phyloP scores from a whole-genome alignment of 192 early-diverging fungal species.

The Mortierella antarctica region DNA sequence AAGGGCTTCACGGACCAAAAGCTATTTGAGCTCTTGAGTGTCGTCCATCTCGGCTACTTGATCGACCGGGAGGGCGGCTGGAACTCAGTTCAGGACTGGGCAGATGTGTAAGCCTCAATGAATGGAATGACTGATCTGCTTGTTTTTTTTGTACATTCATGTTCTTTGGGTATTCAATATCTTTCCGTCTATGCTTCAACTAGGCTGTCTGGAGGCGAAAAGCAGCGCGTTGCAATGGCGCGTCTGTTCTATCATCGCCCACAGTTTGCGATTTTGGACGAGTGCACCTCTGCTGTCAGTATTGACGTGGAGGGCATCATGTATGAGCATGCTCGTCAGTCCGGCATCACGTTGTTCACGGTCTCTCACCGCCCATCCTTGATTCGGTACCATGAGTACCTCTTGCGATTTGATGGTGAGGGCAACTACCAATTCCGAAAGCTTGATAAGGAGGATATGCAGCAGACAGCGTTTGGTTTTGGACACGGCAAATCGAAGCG shows the following conservation, averaged over 20 bases:
- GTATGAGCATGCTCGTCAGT: conserved; percentile 66
- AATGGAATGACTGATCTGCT: background rate
- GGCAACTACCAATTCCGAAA: conserved; percentile 70
- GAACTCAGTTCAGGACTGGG: conserved; percentile 80
- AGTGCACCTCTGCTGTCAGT: conserved; percentile 84
- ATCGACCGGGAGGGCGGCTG: conserved; percentile 79
- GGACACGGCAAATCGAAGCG: conserved; percentile 64
- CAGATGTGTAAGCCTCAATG: conserved; percentile 66
- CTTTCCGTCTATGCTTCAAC: background rate
- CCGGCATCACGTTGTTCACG: conserved; percentile 72
- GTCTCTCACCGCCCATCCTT: conserved; percentile 66
- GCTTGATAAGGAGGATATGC: conserved; percentile 58
- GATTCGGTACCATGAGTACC: conserved; percentile 67
- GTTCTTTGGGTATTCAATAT: background rate
- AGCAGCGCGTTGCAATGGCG: conserved; percentile 85
- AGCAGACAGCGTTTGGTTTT: conserved; percentile 58
- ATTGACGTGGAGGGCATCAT: conserved; percentile 85
- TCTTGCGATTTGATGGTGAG: conserved; percentile 72
- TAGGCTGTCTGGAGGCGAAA: conserved; percentile 82
- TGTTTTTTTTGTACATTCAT: background rate
- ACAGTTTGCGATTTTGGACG: conserved; percentile 81
- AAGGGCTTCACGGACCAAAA: conserved; percentile 74
- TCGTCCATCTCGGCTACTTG: conserved; percentile 76
- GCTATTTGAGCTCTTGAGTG: conserved; percentile 71
- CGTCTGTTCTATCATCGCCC: conserved; percentile 87